These are phyloP conservation scores for Yamadazyma diospyri DNA, from an alignment of 1,139 yeast species.

Conservation along the genomic window DNA sequence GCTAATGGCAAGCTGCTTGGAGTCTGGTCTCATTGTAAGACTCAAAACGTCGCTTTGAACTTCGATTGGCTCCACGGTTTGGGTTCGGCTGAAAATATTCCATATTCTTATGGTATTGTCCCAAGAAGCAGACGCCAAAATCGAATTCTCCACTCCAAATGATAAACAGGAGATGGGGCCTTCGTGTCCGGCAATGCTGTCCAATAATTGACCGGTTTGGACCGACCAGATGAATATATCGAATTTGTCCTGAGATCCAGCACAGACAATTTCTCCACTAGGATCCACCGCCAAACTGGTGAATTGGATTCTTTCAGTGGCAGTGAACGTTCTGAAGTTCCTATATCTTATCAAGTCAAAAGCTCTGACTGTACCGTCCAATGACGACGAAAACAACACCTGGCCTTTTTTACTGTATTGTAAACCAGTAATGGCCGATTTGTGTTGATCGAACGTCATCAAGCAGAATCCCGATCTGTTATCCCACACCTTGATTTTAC, in stretches of 20 bases:
- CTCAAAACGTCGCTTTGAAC: slow-evolving; percentile 83
- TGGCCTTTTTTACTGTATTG: slow-evolving; percentile 86
- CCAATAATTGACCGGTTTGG: slow-evolving; percentile 89
- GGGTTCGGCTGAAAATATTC: slow-evolving; percentile 85
- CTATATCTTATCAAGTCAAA: slow-evolving; percentile 94
- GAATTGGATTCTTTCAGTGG: slow-evolving; percentile 84
- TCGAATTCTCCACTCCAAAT: slow-evolving; percentile 76
- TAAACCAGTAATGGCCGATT: slow-evolving; percentile 83
- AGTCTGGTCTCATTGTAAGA: slow-evolving; percentile 85
- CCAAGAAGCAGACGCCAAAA: slow-evolving; percentile 93
- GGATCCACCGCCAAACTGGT: slow-evolving; percentile 92
- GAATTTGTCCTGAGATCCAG: slow-evolving; percentile 87
- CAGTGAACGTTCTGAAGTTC: slow-evolving; percentile 91
- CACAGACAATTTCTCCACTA: slow-evolving; percentile 94
- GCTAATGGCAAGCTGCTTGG: slow-evolving; percentile 82
- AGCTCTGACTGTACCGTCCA: slow-evolving; percentile 96
- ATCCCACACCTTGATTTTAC: slow-evolving; percentile 96
- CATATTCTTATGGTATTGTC: slow-evolving; percentile 91
- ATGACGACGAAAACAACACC: slow-evolving; percentile 82
- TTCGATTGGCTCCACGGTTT: slow-evolving; percentile 86
- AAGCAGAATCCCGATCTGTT: slow-evolving; percentile 88
- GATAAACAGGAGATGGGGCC: slow-evolving; percentile 91
- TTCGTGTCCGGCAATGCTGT: slow-evolving; percentile 86
- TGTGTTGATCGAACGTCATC: slow-evolving; percentile 88
- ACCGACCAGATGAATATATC: slow-evolving; percentile 97